These are phyloP conservation scores for Hymenoscyphus albidus DNA, from an alignment of 2,329 filamentous ascomycete genomes.

Conservation along the genomic window DNA sequence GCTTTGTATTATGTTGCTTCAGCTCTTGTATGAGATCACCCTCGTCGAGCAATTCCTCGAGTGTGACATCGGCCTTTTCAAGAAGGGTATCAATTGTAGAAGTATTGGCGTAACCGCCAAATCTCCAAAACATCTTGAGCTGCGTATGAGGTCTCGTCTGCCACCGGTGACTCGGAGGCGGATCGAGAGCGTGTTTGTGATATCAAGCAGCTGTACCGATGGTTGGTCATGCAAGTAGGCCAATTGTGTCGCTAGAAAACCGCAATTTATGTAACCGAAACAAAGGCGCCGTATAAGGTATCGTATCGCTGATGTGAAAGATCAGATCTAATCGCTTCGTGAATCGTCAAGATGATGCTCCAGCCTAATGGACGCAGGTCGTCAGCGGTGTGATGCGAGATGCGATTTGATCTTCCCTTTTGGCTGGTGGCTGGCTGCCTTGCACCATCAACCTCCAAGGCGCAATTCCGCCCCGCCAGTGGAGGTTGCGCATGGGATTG, in stretches of 20 bases:
- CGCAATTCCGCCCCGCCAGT: conserved; percentile 23
- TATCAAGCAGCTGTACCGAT: conserved; percentile 21
- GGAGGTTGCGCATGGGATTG: conserved; percentile 12
- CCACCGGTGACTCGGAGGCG: conserved; percentile 26
- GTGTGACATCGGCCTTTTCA: conserved; percentile 88
- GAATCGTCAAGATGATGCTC: conserved; percentile 24
- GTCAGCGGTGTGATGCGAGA: conserved; percentile 19
- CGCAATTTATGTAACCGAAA: conserved; percentile 23
- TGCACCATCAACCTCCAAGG: conserved; percentile 15
- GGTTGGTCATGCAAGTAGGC: conserved; percentile 33
- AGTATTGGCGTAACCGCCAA: conserved; percentile 97
- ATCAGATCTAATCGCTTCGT: conserved; percentile 24
- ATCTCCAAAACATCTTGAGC: conserved; percentile 96
- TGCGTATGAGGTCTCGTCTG: conserved; percentile 33
- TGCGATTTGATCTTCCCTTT: conserved; percentile 7
- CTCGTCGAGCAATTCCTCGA: conserved; percentile 95
- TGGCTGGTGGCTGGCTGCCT: conserved; percentile 19
- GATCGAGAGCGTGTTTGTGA: conserved; percentile 25
- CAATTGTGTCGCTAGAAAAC: conserved; percentile 20
- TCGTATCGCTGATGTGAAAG: conserved; percentile 14
- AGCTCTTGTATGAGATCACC: conserved; percentile 95
- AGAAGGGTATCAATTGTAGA: conserved; percentile 95
- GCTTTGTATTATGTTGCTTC: conserved; percentile 96
- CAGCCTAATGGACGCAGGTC: conserved; percentile 13
- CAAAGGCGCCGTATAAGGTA: conserved; percentile 18